phyloP scores from a whole-genome alignment of 164 flowering plant species.

The Stephania cephalantha region DNA sequence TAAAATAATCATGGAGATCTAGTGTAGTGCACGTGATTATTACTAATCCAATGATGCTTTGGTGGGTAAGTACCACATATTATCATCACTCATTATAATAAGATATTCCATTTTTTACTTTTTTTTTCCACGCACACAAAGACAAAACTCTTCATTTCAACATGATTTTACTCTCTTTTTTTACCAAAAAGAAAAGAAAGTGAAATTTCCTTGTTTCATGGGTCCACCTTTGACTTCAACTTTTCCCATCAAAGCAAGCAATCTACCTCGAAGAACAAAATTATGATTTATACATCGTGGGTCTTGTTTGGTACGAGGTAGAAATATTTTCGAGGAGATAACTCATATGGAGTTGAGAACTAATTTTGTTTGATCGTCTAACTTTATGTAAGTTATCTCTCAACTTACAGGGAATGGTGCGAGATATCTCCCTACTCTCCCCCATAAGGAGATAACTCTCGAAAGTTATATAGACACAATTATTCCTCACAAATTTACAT shows the following conservation, averaged over 20 bases:
- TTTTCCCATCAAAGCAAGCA: neutral
- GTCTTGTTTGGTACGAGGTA: too few species aligned
- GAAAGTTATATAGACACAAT: too few species aligned
- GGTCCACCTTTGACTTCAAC: neutral
- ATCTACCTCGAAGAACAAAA: neutral
- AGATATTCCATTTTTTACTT: neutral
- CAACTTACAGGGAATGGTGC: too few species aligned
- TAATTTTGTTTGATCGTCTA: too few species aligned
- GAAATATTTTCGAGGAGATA: too few species aligned
- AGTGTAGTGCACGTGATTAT: neutral
- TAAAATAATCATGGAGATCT: neutral
- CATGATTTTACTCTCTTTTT: neutral
- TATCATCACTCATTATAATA: neutral
- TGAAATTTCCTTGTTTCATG: neutral
- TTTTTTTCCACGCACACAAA: neutral
- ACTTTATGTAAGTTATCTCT: too few species aligned
- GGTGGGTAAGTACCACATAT: neutral
- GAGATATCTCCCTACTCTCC: too few species aligned
- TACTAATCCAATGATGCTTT: neutral
- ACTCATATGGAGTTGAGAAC: too few species aligned
- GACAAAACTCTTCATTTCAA: neutral
- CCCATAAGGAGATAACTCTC: too few species aligned
- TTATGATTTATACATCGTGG: neutral
- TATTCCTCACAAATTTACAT: too few species aligned
- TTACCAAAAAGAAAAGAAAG: neutral